A percentile compares a stretch with the other conserved stretches of the same genome.
Conservation (phyloP, 2,329 filamentous ascomycete species). For the Fusarium napiforme region DNA sequence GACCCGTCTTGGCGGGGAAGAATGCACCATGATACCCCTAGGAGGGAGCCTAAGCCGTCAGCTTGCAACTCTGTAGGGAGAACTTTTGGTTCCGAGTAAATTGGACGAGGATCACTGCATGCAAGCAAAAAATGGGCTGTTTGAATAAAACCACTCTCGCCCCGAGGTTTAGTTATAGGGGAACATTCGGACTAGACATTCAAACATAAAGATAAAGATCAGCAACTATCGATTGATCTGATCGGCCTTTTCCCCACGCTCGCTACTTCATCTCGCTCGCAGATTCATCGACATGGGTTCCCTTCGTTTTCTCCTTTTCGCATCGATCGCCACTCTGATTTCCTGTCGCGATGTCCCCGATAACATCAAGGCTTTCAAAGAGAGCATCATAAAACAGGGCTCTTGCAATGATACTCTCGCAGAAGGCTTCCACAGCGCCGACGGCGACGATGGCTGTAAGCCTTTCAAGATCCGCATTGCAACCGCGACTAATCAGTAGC, state of each 20-base stretch:
- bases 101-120: slow-evolving; percentile 13
- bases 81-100: slow-evolving; percentile 24
- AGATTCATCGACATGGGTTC: slow-evolving; percentile 22
- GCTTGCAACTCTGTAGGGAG: slow-evolving; percentile 8
- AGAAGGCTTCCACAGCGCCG: slow-evolving; percentile 54
- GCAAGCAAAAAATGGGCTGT: neutral
- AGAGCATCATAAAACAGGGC: slow-evolving; percentile 51
- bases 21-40: neutral
- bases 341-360: slow-evolving; percentile 52
- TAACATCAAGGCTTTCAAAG: slow-evolving; percentile 56
- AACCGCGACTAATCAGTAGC: neutral
- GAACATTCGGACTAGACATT: neutral
- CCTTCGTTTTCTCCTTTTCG: slow-evolving; percentile 37
- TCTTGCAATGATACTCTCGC: slow-evolving; percentile 53
- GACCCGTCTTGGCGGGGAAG: slow-evolving; percentile 16
- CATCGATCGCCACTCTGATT: slow-evolving; percentile 40
- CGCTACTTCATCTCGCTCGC: slow-evolving; percentile 2
- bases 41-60: slow-evolving; percentile 12
- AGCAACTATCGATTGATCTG: slow-evolving; percentile 3
- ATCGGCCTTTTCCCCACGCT: slow-evolving; percentile 19
- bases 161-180: neutral
- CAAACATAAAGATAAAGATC: slow-evolving; percentile 12
- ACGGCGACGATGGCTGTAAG: slow-evolving; percentile 52
- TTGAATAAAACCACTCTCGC: neutral
- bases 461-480: neutral